Conservation (phyloP, 306 rosid species). For the Cyclanthera cordifolia region DNA sequence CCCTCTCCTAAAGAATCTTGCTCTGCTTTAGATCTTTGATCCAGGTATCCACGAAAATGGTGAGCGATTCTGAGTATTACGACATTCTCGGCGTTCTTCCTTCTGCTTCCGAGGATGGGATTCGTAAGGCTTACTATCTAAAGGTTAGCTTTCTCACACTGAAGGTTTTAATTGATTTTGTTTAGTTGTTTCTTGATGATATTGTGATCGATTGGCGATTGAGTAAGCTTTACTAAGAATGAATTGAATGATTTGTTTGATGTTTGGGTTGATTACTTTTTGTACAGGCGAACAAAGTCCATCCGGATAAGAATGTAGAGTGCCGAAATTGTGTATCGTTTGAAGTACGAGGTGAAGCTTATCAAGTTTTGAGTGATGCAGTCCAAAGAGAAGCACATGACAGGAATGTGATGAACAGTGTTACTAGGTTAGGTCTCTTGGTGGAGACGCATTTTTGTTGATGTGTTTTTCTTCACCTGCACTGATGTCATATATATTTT, state of each 20-base stretch:
- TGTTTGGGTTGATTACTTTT: neutral
- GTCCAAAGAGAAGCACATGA: conserved; percentile 58
- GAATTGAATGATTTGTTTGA: neutral
- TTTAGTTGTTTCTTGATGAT: neutral
- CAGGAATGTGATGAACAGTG: conserved; percentile 64
- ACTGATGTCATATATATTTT: no score
- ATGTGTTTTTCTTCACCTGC: neutral
- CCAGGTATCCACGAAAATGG: conserved; percentile 26
- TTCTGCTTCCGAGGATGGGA: conserved; percentile 62
- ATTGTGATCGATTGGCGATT: neutral
- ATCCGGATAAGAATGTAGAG: conserved; percentile 56
- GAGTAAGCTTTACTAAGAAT: neutral
- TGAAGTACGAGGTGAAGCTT: conserved; percentile 77
- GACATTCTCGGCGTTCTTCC: conserved; percentile 47
- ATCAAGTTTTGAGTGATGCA: conserved; percentile 83
- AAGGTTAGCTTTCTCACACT: conserved; percentile 31
- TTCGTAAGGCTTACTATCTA: conserved; percentile 32
- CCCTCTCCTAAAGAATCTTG: no score
- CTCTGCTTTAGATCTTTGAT: conserved; percentile 1
- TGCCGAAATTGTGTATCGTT: neutral
- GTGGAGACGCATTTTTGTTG: neutral
- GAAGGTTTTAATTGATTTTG: neutral
- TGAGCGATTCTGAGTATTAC: conserved; percentile 71
- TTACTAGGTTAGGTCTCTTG: conserved; percentile 40
- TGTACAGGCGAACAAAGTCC: conserved; percentile 78